Conservation (phyloP, 176 grass and related monocot genomes). For the Oryza punctata region DNA sequence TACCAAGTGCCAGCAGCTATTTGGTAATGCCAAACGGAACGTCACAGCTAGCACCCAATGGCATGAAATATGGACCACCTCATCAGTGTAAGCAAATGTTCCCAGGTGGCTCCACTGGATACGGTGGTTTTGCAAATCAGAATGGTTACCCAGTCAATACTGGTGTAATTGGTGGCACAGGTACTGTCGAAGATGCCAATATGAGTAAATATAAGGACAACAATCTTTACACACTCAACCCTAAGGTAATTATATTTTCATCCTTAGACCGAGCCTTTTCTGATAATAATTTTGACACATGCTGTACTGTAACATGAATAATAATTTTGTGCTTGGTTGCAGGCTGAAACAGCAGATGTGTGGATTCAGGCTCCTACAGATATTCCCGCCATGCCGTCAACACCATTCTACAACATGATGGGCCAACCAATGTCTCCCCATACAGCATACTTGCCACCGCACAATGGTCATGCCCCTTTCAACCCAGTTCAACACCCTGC, state of each 20-base stretch:
- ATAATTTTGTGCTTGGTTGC: conserved; percentile 4
- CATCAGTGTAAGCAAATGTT: conserved; percentile 62
- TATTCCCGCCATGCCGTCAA: conserved; percentile 42
- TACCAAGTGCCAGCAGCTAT: conserved; percentile 55
- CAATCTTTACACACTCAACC: conserved; percentile 47
- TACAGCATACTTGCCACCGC: conserved; percentile 52
- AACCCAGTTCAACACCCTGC: conserved; percentile 44
- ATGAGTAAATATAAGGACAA: conserved; percentile 63
- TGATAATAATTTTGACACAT: background rate
- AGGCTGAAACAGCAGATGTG: conserved; percentile 57
- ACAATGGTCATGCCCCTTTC: conserved; percentile 57
- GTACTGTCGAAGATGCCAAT: conserved; percentile 43
- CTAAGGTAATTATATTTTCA: conserved; percentile 44
- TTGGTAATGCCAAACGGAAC: conserved; percentile 66
- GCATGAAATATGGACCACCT: conserved; percentile 56
- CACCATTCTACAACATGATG: conserved; percentile 54
- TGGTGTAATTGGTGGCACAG: conserved; percentile 40
- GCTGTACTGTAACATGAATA: background rate
- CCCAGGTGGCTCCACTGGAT: conserved; percentile 51
- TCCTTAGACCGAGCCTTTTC: background rate
- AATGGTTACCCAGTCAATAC: conserved; percentile 52
- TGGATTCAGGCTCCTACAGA: conserved; percentile 62
- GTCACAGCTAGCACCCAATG: conserved; percentile 44
- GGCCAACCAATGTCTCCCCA: conserved; percentile 56
- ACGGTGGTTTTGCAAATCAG: conserved; percentile 55